These are phyloP conservation scores for Excoecaria cochinchinensis DNA, from an alignment of 345 rosid species.

Conservation along the genomic window DNA sequence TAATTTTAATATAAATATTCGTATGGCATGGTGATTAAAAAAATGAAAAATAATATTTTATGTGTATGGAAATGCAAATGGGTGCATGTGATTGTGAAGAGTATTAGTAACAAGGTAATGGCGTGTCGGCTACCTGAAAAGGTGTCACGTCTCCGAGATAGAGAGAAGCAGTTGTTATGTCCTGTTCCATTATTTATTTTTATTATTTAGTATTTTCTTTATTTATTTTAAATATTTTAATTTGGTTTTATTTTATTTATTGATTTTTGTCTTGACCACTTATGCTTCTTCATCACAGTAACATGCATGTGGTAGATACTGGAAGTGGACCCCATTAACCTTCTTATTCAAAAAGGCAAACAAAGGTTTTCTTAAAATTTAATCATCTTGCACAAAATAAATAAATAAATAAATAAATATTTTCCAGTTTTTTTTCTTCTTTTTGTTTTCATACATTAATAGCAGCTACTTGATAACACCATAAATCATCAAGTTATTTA, in stretches of 20 bases:
- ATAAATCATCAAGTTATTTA: too few relatives aligned
- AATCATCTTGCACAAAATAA: too few relatives aligned
- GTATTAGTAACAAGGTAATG: conserved; percentile 25
- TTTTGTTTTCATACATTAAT: too few relatives aligned
- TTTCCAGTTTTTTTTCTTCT: too few relatives aligned
- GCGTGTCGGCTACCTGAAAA: conserved; percentile 43
- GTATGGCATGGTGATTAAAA: too few relatives aligned
- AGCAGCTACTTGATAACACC: too few relatives aligned
- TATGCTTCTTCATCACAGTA: not conserved
- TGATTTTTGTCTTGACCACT: not conserved
- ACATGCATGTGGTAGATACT: conserved; percentile 4
- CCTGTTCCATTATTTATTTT: not conserved
- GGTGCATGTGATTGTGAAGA: conserved; percentile 30
- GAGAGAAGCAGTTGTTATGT: conserved; percentile 8
- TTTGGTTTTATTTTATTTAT: not conserved
- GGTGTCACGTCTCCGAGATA: conserved; percentile 24
- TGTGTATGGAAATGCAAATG: not conserved
- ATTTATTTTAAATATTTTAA: not conserved
- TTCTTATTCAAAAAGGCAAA: not conserved
- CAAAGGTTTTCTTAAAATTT: not conserved
- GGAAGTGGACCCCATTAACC: conserved; percentile 4
- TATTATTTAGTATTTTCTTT: not conserved
- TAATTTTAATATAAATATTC: not conserved
- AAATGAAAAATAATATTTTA: not conserved
- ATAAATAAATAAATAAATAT: too few relatives aligned